A percentile compares a stretch with the other conserved stretches of the same genome.
Evolutionary conservation across 2,329 filamentous ascomycete species (phyloP).

Genomic region (Trichoderma sp.): DNA sequence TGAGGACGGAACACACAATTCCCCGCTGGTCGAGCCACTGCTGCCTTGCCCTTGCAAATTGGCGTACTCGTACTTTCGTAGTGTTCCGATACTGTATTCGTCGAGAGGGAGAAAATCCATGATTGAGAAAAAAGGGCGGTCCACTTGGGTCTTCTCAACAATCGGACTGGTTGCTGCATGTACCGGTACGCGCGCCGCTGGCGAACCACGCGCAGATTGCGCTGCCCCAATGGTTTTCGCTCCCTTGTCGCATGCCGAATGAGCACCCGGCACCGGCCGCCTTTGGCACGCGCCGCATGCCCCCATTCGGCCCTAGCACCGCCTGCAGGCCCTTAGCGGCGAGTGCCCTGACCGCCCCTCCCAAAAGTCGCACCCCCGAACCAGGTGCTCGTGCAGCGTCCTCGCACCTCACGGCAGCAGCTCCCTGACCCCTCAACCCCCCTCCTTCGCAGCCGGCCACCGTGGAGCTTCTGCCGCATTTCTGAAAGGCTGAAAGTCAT

Average conservation of each 20-base stretch:
- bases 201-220: conserved; percentile 8
- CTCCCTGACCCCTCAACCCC: conserved; percentile 23
- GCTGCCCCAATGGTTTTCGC: conserved; percentile 24
- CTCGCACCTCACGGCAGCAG: neutral
- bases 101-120: conserved; percentile 4
- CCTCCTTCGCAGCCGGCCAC: conserved; percentile 25
- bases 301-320: conserved; percentile 4
- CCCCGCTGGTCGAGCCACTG: conserved; percentile 5
- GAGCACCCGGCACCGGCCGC: conserved; percentile 5
- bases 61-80: no score
- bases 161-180: conserved; percentile 15
- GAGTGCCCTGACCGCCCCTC: conserved; percentile 26
- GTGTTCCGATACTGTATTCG: no score
- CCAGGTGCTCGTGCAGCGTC: neutral
- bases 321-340: conserved; percentile 15
- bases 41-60: neutral
- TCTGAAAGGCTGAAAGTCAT: conserved; percentile 32
- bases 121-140: conserved; percentile 16
- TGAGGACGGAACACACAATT: neutral
- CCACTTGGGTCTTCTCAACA: conserved; percentile 28
- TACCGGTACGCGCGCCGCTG: conserved; percentile 24
- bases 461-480: conserved; percentile 33
- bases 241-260: conserved; percentile 1
- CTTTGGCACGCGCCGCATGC: conserved; percentile 9
- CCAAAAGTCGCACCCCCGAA: conserved; percentile 19